Evolutionary conservation across 2,329 filamentous ascomycete genomes (phyloP).

Genomic region (Torrubiella hemipterigena): DNA sequence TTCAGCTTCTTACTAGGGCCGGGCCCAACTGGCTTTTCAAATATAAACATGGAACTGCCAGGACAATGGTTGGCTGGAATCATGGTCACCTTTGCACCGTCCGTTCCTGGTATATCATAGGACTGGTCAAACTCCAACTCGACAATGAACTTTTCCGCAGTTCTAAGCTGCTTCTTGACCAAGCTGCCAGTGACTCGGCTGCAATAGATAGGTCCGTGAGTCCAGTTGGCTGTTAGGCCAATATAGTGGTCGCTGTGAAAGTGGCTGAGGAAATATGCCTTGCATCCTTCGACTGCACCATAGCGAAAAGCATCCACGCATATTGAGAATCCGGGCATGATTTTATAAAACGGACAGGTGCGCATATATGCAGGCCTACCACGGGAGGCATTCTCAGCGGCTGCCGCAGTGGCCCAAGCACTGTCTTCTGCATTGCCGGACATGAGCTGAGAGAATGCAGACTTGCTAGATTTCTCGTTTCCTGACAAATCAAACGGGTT

Average conservation of each 20-base stretch:
- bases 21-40: slow-evolving; percentile 63
- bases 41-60: slow-evolving; percentile 85
- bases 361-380: slow-evolving; percentile 80
- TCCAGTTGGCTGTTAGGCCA: slow-evolving; percentile 78
- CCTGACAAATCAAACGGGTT: slow-evolving; percentile 58
- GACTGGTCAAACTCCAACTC: slow-evolving; percentile 75
- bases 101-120: slow-evolving; percentile 67
- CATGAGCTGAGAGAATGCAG: slow-evolving; percentile 91
- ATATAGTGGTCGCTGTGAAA: slow-evolving; percentile 98
- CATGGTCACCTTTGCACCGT: slow-evolving; percentile 83
- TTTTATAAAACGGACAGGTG: slow-evolving; percentile 97
- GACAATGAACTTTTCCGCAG: slow-evolving; percentile 76
- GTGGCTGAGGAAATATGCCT: slow-evolving; percentile 92
- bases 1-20: slow-evolving; percentile 51
- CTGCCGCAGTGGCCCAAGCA: slow-evolving; percentile 81
- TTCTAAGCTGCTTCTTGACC: slow-evolving; percentile 73
- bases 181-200: slow-evolving; percentile 86
- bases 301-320: slow-evolving; percentile 96
- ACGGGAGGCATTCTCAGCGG: slow-evolving; percentile 62
- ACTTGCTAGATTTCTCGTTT: slow-evolving; percentile 29
- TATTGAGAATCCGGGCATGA: slow-evolving; percentile 83
- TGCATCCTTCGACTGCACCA: slow-evolving; percentile 81
- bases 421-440: slow-evolving; percentile 78
- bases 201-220: slow-evolving; percentile 91
- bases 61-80: slow-evolving; percentile 95